Evolutionary conservation across 805 yeast genomes (phyloP), one percentile per base, ranked within the genome.

Genomic region (Cephaloascus fragrans): DNA sequence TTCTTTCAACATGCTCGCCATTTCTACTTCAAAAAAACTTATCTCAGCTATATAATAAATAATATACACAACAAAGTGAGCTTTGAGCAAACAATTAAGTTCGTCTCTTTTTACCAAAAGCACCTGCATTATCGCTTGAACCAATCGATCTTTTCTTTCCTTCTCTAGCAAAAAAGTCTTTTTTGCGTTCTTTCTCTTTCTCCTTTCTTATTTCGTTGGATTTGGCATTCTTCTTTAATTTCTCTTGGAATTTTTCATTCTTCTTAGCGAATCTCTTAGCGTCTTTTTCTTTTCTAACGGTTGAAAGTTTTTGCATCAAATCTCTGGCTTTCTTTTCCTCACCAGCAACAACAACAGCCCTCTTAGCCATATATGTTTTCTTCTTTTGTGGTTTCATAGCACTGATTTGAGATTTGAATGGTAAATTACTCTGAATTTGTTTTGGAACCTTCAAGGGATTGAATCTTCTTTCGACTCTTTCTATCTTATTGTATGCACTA

Each of bases 251-350:
- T 63, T 84, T 80, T 38, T 77, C 89, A 37, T 67, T 71, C 61
- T 86, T 86, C 64, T 85, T 86, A 31, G 73, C 69, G 52, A 65
- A 71, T 47, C 81, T 77, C 75, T 83, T 83, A 39, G 75, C 74
- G 20, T 85, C 96, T 67, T 90, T 90, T 43, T 83, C 93, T 52
- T 79, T 85, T 52, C 86, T 77, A 39, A 93, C 66, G 0, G 97
- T 87, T 51, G 83, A 75, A 40, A 93, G 78, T 62, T 85, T 85
- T 61, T 83, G 90, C 70, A 93, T 76, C 61, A 90, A 73, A 28
- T 87, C 81, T 49, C 97, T 75, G 26, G 95, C 89, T 65, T 86
- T 84, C 80, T 86, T 87, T 61, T 90, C 97, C 38, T 86, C 96
- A 14, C 94, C 96, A 33, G 80, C 84, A 32, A 89, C 63, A 4